Evolutionary conservation across 208 protist genomes (phyloP), one percentile per base, ranked within the genome.

Genomic region (Leishmania major): DNA sequence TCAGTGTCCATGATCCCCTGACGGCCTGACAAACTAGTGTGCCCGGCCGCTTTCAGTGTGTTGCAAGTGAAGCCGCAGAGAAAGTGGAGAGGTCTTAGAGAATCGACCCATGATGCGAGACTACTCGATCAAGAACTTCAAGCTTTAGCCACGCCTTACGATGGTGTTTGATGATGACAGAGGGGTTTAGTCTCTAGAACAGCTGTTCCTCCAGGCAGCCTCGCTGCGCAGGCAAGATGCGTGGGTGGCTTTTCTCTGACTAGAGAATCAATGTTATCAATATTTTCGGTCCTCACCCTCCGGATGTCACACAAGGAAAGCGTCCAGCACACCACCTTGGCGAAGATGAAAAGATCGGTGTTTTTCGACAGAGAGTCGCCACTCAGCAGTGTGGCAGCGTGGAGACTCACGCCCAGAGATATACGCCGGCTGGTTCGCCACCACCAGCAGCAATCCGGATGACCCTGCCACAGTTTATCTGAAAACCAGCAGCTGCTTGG

Each of bases 1-100:
- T 60, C 75, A 53, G 51, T 22, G 57, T 78, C 75, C 75, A 78
- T 78, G 13, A 37, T 66, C 45, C 73, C 35, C 31, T 59, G 11
- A 17, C 11, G 7, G 25, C 51, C 35, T 4, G 53, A 62, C 7
- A 43, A 35, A 43, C 6, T n/a, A 64, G 45, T 1, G 10, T 74
- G 45, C 31, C 15, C n/a, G 6, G 45, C 70, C 4, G 25, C 37
- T 31, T 37, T 74, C 70, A 51, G 47, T 31, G 22, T 10, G 43
- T 53, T 51, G 45, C 25, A 74, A 51, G 47, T 17, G 70, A 55
- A 35, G 28, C 70, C 43, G 37, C 11, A 55, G 28, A 55, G 25
- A 74, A 74, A 15, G 67, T 47, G 10, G 43, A 55, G 40, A 74
- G 25, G 43, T 51, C 51, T 51, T 74, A 28, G 31, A 55, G 45